Base-by-base conservation (phyloP, 805 yeast genomes). In the Lachancea waltii region DNA sequence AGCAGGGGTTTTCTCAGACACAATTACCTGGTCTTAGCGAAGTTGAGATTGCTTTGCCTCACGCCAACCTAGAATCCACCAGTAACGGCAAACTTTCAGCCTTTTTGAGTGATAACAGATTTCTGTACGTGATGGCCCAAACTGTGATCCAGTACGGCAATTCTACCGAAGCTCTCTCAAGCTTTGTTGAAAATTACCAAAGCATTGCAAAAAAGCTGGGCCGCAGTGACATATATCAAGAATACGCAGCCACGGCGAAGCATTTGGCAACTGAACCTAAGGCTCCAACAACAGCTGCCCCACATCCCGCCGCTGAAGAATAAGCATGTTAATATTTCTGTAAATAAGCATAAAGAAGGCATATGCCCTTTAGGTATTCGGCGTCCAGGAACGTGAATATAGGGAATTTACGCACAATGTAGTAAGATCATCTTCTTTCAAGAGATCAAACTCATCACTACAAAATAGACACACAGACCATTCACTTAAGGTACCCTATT, bases 81-180 rank as follows among this genome's bases (percentile, higher is more conserved):
- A 36, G 27, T 23, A 35, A 21, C 7, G 48, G 48, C 23, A 42
- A 44, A 32, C 31, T 41, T 16, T 38, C 41, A 4, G 38, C 47
- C 6, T 44, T 41, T 22, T 21, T 46, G 17, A 25, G 39, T 25
- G 42, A 47, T 16, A 20, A 51, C 34, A 47, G 51, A 40, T 34
- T 35, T 30, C 28, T 39, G 8, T 62, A 61, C 32, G 25, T 61
- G 31, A 40, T 48, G 7, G 40, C 48, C 1, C 51, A 47, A 36
- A 52, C 53, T 3, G 37, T 48, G 16, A 27, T 31, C 28, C 47
- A 50, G 14, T 53, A 45, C 33, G 44, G 45, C 22, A 33, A 40
- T 3, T 11, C 33, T 29, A 17, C 36, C 18, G 30, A 36, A 14
- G 24, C 38, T n/a, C 21, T 51, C 4, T 24, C 16, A 14, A 33